These are phyloP conservation scores for Arthromyces matolae DNA, from an alignment of 768 basidiomycete species.

Conservation along the genomic window DNA sequence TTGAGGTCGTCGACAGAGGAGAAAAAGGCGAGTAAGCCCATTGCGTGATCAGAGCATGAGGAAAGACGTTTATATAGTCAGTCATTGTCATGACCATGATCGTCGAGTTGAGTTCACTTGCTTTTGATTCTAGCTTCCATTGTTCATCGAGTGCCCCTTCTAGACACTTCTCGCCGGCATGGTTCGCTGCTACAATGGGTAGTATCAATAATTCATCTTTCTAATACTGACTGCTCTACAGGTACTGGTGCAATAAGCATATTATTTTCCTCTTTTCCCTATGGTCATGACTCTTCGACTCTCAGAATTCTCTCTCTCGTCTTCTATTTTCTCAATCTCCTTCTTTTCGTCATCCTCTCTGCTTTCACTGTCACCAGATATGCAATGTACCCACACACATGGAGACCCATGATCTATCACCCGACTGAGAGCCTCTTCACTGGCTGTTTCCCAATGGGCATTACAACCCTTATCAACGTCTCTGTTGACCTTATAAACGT, in stretches of 20 bases:
- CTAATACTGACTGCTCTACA: constrained; percentile 7
- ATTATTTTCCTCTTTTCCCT: constrained; percentile 57
- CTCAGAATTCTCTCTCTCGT: constrained; percentile 26
- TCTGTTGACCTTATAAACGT: constrained; percentile 37
- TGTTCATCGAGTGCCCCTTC: background rate
- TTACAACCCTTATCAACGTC: constrained; percentile 46
- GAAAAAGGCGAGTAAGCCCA: too few relatives aligned
- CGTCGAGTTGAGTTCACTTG: background rate
- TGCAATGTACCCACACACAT: constrained; percentile 35
- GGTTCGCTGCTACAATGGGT: constrained; percentile 47
- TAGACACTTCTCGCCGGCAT: constrained; percentile 39
- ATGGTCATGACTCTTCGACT: constrained; percentile 37
- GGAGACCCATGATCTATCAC: constrained; percentile 44
- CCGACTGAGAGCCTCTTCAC: constrained; percentile 27
- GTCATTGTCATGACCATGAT: background rate
- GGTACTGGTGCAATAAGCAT: constrained; percentile 51
- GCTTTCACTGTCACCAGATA: constrained; percentile 31
- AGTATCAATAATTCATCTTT: constrained; percentile 1
- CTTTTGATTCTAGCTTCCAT: background rate
- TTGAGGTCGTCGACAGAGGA: background rate
- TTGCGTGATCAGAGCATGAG: too few relatives aligned
- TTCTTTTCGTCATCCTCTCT: background rate
- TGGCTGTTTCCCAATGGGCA: constrained; percentile 41
- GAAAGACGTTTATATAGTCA: background rate
- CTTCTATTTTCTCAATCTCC: background rate